A percentile compares a stretch with the other conserved stretches of the same genome.
Evolutionary conservation across 495 filamentous ascomycete genomes (phyloP).

Genomic region (Umbilicaria muhlenbergii): DNA sequence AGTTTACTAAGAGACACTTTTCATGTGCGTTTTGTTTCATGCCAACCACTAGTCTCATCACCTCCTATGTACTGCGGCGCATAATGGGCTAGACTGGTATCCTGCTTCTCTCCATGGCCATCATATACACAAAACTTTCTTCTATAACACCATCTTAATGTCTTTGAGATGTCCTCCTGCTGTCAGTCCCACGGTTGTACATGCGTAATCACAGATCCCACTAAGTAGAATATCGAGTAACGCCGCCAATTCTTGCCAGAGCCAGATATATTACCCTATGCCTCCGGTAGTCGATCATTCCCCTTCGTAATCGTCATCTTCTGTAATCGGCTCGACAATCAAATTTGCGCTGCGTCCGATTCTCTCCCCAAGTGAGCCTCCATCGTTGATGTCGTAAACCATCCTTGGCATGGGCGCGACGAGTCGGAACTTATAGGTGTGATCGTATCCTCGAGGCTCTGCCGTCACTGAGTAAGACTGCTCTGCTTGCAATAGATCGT

Average conservation of each 20-base stretch:
- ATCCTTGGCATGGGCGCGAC: constrained; percentile 69
- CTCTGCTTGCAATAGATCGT: constrained; percentile 39
- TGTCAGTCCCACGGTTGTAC: too few species aligned
- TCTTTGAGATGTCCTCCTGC: too few species aligned
- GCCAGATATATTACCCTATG: background rate
- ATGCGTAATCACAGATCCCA: too few species aligned
- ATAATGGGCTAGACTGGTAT: too few species aligned
- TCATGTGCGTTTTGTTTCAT: too few species aligned
- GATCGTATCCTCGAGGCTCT: constrained; percentile 53
- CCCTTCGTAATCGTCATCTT: constrained; percentile 37
- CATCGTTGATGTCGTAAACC: constrained; percentile 51
- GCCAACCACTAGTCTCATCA: too few species aligned
- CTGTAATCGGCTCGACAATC: constrained; percentile 58
- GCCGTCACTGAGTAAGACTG: constrained; percentile 17
- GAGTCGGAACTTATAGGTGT: constrained; percentile 66
- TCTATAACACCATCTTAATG: too few species aligned
- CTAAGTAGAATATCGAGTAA: too few species aligned
- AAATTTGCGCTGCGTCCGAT: constrained; percentile 79
- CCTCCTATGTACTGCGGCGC: too few species aligned
- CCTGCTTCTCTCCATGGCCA: too few species aligned
- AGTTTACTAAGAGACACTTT: too few species aligned
- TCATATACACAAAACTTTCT: too few species aligned
- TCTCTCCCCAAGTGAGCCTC: constrained; percentile 47
- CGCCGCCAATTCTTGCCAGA: background rate
- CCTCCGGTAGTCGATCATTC: constrained; percentile 1